Evolutionary conservation across 1,284 basidiomycete species (phyloP), one percentile per base, ranked within the genome.

Genomic region (Ustilago bromivora): DNA sequence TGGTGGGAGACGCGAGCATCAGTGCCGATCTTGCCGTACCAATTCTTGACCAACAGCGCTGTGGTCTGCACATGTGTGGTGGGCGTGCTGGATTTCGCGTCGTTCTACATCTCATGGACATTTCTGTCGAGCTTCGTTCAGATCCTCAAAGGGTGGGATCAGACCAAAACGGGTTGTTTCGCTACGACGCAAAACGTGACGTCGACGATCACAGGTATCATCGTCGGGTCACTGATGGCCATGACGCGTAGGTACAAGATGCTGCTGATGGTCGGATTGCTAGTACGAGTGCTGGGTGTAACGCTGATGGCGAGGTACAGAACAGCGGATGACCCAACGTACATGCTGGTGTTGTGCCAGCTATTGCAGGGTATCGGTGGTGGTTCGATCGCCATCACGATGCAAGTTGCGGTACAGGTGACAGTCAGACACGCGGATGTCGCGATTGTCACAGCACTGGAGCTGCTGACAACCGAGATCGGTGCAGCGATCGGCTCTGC

Each of bases 401-500:
- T 90, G 5, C 92, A 92, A 85, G 92, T 94, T 64, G 91, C 90
- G 43, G 91, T 93, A 0, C 94, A 95, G 85, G 93, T 92, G 3
- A 88, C 90, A 11, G 93, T 94, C 2, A 88, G 91, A 0, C 93
- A 93, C 82, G 76, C 83, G 32, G 93, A 95, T 78, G 91, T 95
- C 23, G 94, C 93, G 0, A 91, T 92, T 76, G 92, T 92, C 61
- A 95, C 92, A 5, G 94, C 94, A 0, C 88, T 94, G 72, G 90
- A 94, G 15, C 88, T 95, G 38, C 89, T 95, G 43, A 89, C 93
- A 79, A 92, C 92, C 11, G 93, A 94, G 85, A 91, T 93, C 70
- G 93, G 93, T 53, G 91, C 91, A 19, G 90, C 90, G 0, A 88
- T 92, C 19, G 92, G 93, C n/a, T 89, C 88, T 32, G 91, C 91